Conservation (phyloP, 345 rosid genomes). For the Eutrema yunnanense region DNA sequence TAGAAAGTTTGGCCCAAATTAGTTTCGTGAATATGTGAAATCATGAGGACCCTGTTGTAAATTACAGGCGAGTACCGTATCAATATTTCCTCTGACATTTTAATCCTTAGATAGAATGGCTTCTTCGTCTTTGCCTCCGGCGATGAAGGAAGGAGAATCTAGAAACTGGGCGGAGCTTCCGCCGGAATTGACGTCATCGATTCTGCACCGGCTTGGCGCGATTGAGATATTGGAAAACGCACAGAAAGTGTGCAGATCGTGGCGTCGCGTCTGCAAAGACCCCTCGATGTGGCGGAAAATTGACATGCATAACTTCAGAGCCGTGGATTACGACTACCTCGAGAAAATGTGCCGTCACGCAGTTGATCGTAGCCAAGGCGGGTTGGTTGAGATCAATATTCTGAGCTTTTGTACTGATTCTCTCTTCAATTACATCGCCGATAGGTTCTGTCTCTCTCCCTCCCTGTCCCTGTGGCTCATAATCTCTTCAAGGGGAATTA, state of each 20-base stretch:
- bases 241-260: constrained; percentile 45
- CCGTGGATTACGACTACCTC: not conserved
- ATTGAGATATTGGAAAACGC: constrained; percentile 37
- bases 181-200: constrained; percentile 21
- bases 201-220: constrained; percentile 37
- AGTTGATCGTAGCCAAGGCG: constrained; percentile 54
- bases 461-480: not conserved
- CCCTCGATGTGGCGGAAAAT: not conserved
- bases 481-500: not conserved
- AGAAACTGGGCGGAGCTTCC: not conserved
- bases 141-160: not conserved
- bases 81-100: too few species aligned
- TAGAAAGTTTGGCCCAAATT: not conserved
- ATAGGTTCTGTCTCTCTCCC: constrained; percentile 21
- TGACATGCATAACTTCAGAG: not conserved
- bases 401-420: constrained; percentile 34
- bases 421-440: constrained; percentile 44
- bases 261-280: not conserved
- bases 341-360: constrained; percentile 39
- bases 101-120: not conserved
- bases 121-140: not conserved
- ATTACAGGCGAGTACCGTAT: not conserved
- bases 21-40: not conserved
- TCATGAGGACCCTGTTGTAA: not conserved
- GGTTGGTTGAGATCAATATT: constrained; percentile 35